Base-by-base conservation (phyloP, 2,329 filamentous ascomycete genomes). In the Hypoxylon sp. region DNA sequence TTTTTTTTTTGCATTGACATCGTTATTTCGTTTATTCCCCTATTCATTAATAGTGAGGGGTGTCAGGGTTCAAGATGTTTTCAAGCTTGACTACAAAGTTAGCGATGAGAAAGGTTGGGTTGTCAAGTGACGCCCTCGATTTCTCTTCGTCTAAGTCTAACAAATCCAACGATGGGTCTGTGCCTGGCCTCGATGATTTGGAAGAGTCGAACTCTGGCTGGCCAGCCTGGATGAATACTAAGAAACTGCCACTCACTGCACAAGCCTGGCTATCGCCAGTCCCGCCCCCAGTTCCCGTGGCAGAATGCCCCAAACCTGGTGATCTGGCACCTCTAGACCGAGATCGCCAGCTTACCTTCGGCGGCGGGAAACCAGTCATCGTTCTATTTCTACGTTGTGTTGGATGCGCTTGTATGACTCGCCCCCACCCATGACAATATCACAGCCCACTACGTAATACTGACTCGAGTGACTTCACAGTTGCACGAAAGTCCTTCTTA, bases 401-500 rank as follows among this genome's bases (percentile, higher is more conserved):
- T 11, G 86, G 85, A 5, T 87, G 86, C 75, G 86, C 86, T 6
- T 87, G 85, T 87, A 81, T 69, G 84, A 51, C 55, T 44, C 58
- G 52, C 53, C 52, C 35, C 55, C n/a, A 51, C 59, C 26, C 46
- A 63, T 61, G 59, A 39, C 48, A n/a, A 31, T 55, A 39, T 31
- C 54, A 66, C 11, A 68, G 8, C 33, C 24, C 17, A 24, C 22
- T n/a, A 22, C 50, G 17, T 57, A 47, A 55, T 39, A 29, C 51
- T 55, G 51, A 65, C 59, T 31, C 66, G 50, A 52, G 62, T 37
- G 33, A 50, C 10, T 58, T 52, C 10, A 35, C 62, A 87, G 85
- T 87, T 74, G 86, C 86, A 19, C 85, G 87, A 73, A 85, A 88
- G 72, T 84, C 86, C 4, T 89, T 90, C 74, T 80, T 89, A 66